phyloP scores from a whole-genome alignment of 257 asterid species.

The Rhazya stricta region DNA sequence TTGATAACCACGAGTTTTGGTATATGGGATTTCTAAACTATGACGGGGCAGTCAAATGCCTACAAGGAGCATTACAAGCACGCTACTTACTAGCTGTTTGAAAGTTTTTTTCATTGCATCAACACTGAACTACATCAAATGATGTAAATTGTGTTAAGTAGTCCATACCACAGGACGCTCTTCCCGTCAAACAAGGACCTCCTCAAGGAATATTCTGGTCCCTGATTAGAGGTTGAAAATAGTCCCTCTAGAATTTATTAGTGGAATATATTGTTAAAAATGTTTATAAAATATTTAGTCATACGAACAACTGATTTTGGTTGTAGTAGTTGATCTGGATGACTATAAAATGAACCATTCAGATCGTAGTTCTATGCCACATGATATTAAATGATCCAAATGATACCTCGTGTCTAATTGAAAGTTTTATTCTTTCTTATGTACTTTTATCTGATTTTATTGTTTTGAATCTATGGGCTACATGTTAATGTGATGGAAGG shows the following conservation, averaged over 20 bases:
- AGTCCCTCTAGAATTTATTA: background rate
- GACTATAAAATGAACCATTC: background rate
- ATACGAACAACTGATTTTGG: background rate
- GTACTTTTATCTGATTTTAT: background rate
- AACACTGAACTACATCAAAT: background rate
- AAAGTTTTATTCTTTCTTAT: background rate
- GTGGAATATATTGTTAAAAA: background rate
- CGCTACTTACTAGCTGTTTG: slow-evolving; percentile 20
- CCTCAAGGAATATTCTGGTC: background rate
- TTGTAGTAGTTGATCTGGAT: too few species aligned
- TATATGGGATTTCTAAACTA: slow-evolving; percentile 90
- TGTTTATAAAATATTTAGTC: background rate
- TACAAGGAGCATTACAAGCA: slow-evolving; percentile 39
- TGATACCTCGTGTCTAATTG: background rate
- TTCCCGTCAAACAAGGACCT: background rate
- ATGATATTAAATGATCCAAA: background rate
- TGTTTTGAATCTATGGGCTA: too few species aligned
- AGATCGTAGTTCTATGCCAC: background rate
- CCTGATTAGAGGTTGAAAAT: background rate
- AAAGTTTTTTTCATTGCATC: background rate
- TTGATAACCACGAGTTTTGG: slow-evolving; percentile 93
- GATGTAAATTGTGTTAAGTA: slow-evolving; percentile 1
- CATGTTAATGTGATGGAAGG: too few species aligned
- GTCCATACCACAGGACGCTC: background rate
- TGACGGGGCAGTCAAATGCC: slow-evolving; percentile 63